phyloP scores from a whole-genome alignment of 441 rosid genomes.

The Metrosideros polymorpha region DNA sequence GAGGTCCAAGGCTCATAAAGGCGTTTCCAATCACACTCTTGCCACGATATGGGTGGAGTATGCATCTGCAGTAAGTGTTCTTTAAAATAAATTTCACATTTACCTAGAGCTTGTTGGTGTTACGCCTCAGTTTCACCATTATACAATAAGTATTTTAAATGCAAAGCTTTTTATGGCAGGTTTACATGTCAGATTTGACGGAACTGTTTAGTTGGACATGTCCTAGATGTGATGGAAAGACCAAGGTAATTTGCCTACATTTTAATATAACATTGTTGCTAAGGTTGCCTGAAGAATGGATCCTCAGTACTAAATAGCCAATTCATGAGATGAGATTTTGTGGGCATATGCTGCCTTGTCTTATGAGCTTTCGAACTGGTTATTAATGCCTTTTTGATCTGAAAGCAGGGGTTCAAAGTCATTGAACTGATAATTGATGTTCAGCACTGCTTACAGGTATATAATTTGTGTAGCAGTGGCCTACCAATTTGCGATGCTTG shows the following conservation, averaged over 20 bases:
- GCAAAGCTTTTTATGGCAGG: not conserved
- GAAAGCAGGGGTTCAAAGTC: not conserved
- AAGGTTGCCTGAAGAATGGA: not conserved
- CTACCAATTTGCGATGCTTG: not conserved
- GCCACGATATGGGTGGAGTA: slow-evolving; percentile 2
- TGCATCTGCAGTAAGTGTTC: not conserved
- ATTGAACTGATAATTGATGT: not conserved
- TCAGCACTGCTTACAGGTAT: slow-evolving; percentile 3
- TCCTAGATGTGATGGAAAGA: not conserved
- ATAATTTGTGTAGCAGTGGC: not conserved
- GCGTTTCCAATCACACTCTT: not conserved
- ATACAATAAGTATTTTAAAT: not conserved
- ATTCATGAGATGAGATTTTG: not conserved
- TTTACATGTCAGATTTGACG: slow-evolving; percentile 4
- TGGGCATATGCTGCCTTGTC: not conserved
- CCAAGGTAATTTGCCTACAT: not conserved
- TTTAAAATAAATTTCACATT: not conserved
- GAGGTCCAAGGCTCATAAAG: not conserved
- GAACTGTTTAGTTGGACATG: slow-evolving; percentile 6
- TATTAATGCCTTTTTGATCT: not conserved
- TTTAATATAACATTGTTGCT: not conserved
- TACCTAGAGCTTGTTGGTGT: not conserved
- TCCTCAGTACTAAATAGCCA: too few species aligned
- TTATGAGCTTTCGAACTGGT: too few species aligned
- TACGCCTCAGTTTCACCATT: not conserved